Conservation (phyloP, 2,329 filamentous ascomycete species). For the Rhynchosporium secalis region DNA sequence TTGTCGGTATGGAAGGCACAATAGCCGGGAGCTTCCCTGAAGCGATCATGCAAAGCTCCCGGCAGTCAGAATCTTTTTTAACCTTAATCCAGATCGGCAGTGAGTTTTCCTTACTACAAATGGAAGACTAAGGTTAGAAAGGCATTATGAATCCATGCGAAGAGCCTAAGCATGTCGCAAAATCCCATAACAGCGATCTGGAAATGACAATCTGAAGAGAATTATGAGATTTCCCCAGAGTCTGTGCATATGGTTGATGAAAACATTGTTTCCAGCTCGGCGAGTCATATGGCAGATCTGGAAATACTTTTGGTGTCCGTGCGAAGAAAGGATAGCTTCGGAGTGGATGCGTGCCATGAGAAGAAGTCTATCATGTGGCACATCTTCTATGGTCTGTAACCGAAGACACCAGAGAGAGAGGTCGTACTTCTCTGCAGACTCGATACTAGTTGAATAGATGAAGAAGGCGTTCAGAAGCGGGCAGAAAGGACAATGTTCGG, state of each 20-base stretch:
- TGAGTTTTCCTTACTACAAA: neutral
- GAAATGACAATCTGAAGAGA: neutral
- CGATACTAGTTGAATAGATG: neutral
- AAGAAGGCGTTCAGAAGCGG: neutral
- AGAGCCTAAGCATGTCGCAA: neutral
- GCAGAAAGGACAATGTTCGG: too few species aligned
- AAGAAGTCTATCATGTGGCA: constrained; percentile 3
- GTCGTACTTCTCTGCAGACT: neutral
- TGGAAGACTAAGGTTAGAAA: neutral
- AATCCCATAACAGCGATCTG: neutral
- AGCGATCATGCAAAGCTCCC: constrained; percentile 24
- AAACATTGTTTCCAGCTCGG: constrained; percentile 15
- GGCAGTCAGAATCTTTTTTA: neutral
- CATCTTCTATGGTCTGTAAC: neutral
- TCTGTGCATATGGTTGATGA: constrained; percentile 6
- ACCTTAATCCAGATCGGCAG: neutral
- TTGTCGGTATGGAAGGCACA: constrained; percentile 19
- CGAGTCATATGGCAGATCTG: neutral
- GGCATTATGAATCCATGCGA: neutral
- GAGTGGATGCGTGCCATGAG: constrained; percentile 7
- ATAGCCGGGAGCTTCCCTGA: constrained; percentile 20
- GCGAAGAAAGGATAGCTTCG: neutral
- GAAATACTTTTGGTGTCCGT: neutral
- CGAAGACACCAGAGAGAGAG: too few species aligned
- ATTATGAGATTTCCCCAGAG: neutral